Conservation (phyloP, 2,329 filamentous ascomycete species). For the Calonectria hongkongensis region DNA sequence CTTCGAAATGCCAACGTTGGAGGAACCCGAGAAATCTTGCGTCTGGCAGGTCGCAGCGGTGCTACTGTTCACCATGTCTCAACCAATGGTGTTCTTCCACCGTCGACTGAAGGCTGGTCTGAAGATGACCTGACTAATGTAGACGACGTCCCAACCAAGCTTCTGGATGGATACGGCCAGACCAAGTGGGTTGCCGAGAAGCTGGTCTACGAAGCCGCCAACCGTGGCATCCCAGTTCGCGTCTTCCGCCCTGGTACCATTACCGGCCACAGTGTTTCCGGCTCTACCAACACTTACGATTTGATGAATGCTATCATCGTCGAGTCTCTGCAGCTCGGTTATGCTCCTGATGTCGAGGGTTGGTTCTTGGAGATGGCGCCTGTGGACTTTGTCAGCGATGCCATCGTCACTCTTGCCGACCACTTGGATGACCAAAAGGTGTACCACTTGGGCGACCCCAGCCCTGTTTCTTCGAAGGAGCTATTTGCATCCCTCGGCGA, state of each 20-base stretch:
- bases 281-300: constrained; percentile 87
- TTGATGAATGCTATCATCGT: constrained; percentile 84
- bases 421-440: constrained; percentile 78
- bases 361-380: constrained; percentile 91
- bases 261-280: constrained; percentile 84
- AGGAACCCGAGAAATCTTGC: constrained; percentile 85
- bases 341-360: constrained; percentile 80
- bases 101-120: constrained; percentile 81
- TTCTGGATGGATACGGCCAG: constrained; percentile 85
- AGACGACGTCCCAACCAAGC: constrained; percentile 80
- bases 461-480: constrained; percentile 78
- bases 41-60: constrained; percentile 79
- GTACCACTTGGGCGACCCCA: constrained; percentile 85
- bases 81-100: constrained; percentile 86
- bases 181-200: constrained; percentile 89
- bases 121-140: constrained; percentile 81
- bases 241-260: constrained; percentile 86
- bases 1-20: constrained; percentile 84
- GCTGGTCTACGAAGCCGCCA: constrained; percentile 81
- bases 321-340: constrained; percentile 84
- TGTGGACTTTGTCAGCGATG: constrained; percentile 86
- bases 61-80: constrained; percentile 87
- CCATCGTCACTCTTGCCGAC: constrained; percentile 82
- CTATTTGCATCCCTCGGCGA: constrained; percentile 79
- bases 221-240: constrained; percentile 80